These are phyloP conservation scores for Paramecium tetraurelia DNA, from an alignment of 73 alveolate genomes.

Conservation along the genomic window DNA sequence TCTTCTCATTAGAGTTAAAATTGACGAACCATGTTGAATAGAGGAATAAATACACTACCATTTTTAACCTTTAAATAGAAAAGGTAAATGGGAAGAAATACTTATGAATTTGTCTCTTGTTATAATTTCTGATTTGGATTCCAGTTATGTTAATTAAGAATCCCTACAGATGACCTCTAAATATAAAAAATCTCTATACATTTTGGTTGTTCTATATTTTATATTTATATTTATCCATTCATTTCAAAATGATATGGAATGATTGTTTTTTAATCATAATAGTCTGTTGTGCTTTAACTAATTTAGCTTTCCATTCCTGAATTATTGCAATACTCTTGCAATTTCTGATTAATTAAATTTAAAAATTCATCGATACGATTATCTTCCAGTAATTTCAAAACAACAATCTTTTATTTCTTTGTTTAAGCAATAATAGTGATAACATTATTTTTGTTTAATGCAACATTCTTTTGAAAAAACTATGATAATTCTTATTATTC, in stretches of 20 bases:
- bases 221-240: neutral
- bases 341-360: neutral
- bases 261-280: neutral
- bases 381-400: neutral
- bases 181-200: neutral
- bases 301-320: neutral
- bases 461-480: neutral
- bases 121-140: neutral
- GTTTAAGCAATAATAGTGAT: neutral
- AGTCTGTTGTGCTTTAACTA: neutral
- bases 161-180: neutral
- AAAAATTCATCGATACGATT: neutral
- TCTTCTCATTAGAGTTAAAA: neutral
- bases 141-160: neutral
- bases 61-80: neutral
- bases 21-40: constrained; percentile 34
- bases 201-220: neutral
- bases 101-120: neutral
- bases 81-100: neutral
- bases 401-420: neutral
- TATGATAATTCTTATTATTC: neutral
- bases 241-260: neutral
- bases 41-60: neutral
- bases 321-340: neutral
- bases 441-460: neutral